Evolutionary conservation across 1,284 basidiomycete genomes (phyloP).

Genomic region (Rhodotorula sp.): DNA sequence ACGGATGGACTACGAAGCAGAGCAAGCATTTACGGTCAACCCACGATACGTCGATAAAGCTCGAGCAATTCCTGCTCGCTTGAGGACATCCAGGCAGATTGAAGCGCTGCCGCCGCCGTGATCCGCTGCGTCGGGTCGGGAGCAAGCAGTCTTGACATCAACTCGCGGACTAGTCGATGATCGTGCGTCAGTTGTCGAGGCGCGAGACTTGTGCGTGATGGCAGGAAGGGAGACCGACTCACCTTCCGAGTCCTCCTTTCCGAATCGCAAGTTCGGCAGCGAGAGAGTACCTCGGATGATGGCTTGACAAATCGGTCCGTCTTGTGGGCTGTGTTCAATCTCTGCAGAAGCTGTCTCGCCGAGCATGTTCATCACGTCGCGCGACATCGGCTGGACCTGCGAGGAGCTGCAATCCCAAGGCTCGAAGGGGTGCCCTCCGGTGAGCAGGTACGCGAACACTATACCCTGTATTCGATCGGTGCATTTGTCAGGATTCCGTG

Average conservation of each 20-base stretch:
- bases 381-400: background rate
- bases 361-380: background rate
- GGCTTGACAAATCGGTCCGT: background rate
- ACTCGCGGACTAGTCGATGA: background rate
- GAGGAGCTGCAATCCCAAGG: background rate
- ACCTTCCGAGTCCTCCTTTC: conserved; percentile 7
- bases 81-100: conserved; percentile 3
- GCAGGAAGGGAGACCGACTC: background rate
- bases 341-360: conserved; percentile 10
- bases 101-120: conserved; percentile 6
- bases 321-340: conserved; percentile 4
- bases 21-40: background rate
- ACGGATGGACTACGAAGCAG: background rate
- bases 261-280: conserved; percentile 5
- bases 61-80: conserved; percentile 7
- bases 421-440: conserved; percentile 28
- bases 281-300: conserved; percentile 13
- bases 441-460: conserved; percentile 72
- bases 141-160: conserved; percentile 12
- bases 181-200: no score
- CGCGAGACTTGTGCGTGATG: no score
- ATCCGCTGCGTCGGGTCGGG: background rate
- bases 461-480: conserved; percentile 54
- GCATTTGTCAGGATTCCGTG: no score
- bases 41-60: conserved; percentile 11